Percentiles rank a stretch among this genome's conserved stretches.
Conservation (phyloP, 805 yeast genomes). For the Cyberlindnera mycetangii region DNA sequence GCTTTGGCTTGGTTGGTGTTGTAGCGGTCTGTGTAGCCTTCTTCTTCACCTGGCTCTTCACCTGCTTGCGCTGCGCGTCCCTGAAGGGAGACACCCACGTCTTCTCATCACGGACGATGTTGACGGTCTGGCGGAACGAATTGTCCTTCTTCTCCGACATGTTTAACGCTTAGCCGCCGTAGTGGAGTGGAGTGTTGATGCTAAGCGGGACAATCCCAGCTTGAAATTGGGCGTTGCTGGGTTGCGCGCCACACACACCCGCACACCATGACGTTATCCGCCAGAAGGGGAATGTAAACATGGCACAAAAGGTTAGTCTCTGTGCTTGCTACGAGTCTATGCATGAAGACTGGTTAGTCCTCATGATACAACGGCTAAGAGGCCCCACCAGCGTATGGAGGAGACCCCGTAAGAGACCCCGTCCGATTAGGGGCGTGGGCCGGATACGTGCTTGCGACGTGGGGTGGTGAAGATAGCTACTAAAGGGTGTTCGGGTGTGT, state of each 20-base stretch:
- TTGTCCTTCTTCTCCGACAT: conserved; percentile 5
- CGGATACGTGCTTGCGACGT: too few relatives aligned
- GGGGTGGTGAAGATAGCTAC: too few relatives aligned
- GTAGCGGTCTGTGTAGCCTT: conserved; percentile 3
- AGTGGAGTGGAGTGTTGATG: not conserved
- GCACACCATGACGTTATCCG: not conserved
- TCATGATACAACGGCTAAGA: too few relatives aligned
- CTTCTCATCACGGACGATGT: conserved; percentile 23
- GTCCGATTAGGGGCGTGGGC: too few relatives aligned
- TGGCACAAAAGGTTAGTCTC: too few relatives aligned
- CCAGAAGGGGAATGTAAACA: not conserved
- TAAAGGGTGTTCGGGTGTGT: too few relatives aligned
- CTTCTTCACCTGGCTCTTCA: not conserved
- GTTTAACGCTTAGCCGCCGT: not conserved
- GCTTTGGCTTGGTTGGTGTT: not conserved
- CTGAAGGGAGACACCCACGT: conserved; percentile 32
- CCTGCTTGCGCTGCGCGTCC: conserved; percentile 11
- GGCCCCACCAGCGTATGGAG: too few relatives aligned
- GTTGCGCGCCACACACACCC: not conserved
- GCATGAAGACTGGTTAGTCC: too few relatives aligned
- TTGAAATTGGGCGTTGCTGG: conserved; percentile 3
- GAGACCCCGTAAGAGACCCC: too few relatives aligned
- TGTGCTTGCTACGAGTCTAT: too few relatives aligned
- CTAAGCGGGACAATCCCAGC: too few relatives aligned
- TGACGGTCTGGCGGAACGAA: conserved; percentile 23